Percentiles rank a stretch among this genome's conserved stretches.
Conservation (phyloP, 257 asterid species). For the Solanum habrochaites region DNA sequence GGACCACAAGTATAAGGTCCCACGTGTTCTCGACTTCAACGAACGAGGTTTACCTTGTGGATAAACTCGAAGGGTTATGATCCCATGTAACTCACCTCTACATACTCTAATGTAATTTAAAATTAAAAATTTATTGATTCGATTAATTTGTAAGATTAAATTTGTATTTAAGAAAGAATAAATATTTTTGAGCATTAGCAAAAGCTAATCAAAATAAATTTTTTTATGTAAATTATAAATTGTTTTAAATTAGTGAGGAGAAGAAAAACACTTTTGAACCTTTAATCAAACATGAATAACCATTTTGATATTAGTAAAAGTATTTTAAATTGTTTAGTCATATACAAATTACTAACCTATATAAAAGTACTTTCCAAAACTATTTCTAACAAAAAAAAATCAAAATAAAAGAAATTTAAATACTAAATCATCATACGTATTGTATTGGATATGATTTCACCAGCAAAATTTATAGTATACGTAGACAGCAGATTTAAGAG, state of each 20-base stretch:
- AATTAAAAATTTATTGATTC: neutral
- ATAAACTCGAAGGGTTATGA: constrained; percentile 2
- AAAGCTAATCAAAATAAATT: neutral
- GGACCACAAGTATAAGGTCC: neutral
- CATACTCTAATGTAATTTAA: neutral
- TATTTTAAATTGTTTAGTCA: neutral
- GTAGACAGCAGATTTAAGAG: neutral
- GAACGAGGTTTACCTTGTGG: neutral
- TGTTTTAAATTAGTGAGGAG: neutral
- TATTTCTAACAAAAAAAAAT: neutral
- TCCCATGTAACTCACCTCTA: neutral
- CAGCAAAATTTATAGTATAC: neutral
- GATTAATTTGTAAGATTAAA: neutral
- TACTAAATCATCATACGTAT: neutral
- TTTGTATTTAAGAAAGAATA: too few species aligned
- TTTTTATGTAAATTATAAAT: neutral
- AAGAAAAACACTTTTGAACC: neutral
- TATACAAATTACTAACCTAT: neutral
- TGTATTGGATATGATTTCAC: neutral
- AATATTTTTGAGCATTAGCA: too few species aligned
- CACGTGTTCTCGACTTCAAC: neutral
- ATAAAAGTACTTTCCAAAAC: neutral
- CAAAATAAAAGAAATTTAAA: neutral
- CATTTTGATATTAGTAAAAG: neutral
- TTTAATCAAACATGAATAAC: neutral